These are phyloP conservation scores for Angomonas deanei DNA, from an alignment of 208 protist species.

Conservation along the genomic window DNA sequence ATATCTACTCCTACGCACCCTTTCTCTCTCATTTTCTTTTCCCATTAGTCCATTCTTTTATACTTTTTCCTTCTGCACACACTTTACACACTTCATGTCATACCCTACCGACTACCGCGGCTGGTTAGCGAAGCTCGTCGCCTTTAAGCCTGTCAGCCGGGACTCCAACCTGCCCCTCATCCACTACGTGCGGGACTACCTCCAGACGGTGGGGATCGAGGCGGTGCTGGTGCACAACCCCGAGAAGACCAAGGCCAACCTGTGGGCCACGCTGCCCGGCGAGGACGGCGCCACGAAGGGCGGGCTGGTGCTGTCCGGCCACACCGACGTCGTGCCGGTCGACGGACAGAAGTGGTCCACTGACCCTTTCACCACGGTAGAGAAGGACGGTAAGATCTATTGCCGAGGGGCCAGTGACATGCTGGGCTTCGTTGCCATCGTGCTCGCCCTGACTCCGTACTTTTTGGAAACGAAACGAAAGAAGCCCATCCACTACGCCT, in stretches of 20 bases:
- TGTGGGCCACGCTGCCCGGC: constrained; percentile 51
- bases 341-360: constrained; percentile 61
- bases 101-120: neutral
- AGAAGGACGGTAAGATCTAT: constrained; percentile 10
- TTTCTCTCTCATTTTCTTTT: too few relatives aligned
- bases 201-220: constrained; percentile 27
- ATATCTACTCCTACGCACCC: too few relatives aligned
- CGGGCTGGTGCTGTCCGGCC: constrained; percentile 46
- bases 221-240: constrained; percentile 36
- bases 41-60: too few relatives aligned
- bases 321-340: constrained; percentile 72
- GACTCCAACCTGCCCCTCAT: constrained; percentile 54
- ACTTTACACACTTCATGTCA: too few relatives aligned
- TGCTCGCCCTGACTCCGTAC: constrained; percentile 26
- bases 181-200: constrained; percentile 32
- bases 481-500: constrained; percentile 30
- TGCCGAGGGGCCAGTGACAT: constrained; percentile 33
- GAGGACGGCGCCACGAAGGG: constrained; percentile 34
- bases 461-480: constrained; percentile 20
- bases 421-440: constrained; percentile 40
- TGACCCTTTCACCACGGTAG: constrained; percentile 36
- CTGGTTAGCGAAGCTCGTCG: constrained; percentile 44
- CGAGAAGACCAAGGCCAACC: constrained; percentile 34
- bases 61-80: too few relatives aligned
- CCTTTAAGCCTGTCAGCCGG: constrained; percentile 51